Base-by-base conservation (phyloP, 108 stramenopile species). In the Cafeteria roenbergensis region DNA sequence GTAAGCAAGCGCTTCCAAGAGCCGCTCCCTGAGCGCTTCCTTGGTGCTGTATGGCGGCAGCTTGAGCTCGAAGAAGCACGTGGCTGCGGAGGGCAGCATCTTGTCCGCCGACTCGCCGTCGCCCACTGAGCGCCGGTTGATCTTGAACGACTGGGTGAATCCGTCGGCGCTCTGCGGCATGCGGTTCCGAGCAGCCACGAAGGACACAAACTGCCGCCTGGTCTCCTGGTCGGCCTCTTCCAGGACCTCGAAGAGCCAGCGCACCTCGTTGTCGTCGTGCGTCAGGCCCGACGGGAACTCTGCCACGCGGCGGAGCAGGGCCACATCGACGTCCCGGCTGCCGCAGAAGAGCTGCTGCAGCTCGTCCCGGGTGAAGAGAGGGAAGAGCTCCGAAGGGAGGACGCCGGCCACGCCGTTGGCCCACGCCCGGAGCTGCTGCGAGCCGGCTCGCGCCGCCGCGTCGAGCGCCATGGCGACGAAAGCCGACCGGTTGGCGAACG, bases 121-220 rank as follows among this genome's bases (percentile, higher is more conserved):
- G 14, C 70, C 68, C 31, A 36, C 68, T 48, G 32, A 53, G 58
- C 30, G 34, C 35, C n/a, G 56, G 68, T 25, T 77, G 21, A 83
- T 66, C 63, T 80, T 77, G 78, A 83, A 83, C 28, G 69, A 57
- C 78, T 73, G 72, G 29, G 67, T 89, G 71, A 95, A 93, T 64
- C 91, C 92, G 30, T 78, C 77, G 29, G 82, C 83, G 35, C 82
- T 84, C 59, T 77, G 51, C 4, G 96, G 94, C 59, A 98, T 73
- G 25, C 91, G 82, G 62, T 80, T 90, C 25, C 96, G 78, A 54
- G 96, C 96, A 91, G 94, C 92, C 17, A 94, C 94, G 81, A 95
- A 98, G 57, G 91, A 87, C 31, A 98, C 64, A 68, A 98, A 98
- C 54, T 75, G 63, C 64, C 87, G 88, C 24, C 89, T 75, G 35